Conservation (phyloP, 345 rosid species). For the Hibiscus tridactylites region DNA sequence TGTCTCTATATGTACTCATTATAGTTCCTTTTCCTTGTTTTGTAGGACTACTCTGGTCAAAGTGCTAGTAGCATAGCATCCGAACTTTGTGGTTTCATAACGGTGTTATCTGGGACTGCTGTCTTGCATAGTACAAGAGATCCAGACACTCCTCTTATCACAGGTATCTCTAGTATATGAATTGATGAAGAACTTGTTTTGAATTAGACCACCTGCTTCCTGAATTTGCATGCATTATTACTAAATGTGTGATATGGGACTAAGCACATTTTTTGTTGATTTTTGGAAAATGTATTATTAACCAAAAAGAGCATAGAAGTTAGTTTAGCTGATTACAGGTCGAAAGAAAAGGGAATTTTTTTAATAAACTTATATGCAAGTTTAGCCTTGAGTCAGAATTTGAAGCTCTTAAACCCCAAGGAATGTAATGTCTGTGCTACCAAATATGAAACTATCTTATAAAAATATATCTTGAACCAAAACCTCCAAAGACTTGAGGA, state of each 20-base stretch:
- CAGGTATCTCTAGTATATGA: slow-evolving; percentile 35
- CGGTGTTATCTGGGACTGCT: slow-evolving; percentile 63
- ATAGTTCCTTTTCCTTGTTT: neutral
- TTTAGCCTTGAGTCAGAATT: neutral
- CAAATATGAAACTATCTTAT: neutral
- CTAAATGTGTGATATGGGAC: neutral
- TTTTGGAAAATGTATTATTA: neutral
- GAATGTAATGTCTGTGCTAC: neutral
- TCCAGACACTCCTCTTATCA: slow-evolving; percentile 44
- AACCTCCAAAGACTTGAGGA: neutral
- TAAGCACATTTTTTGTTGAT: neutral
- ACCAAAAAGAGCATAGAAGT: neutral
- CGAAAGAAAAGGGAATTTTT: neutral
- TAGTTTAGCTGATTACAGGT: neutral
- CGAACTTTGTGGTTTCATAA: slow-evolving; percentile 67
- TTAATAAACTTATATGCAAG: neutral
- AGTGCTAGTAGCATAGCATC: slow-evolving; percentile 68
- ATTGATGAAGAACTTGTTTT: neutral
- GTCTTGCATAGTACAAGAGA: slow-evolving; percentile 68
- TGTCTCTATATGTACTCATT: neutral
- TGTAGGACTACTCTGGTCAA: slow-evolving; percentile 68
- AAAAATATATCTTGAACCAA: neutral
- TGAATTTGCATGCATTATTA: neutral
- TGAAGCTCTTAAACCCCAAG: neutral
- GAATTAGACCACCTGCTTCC: neutral